Conservation (phyloP, 2,329 filamentous ascomycete genomes). For the Fusarium xyrophilum region DNA sequence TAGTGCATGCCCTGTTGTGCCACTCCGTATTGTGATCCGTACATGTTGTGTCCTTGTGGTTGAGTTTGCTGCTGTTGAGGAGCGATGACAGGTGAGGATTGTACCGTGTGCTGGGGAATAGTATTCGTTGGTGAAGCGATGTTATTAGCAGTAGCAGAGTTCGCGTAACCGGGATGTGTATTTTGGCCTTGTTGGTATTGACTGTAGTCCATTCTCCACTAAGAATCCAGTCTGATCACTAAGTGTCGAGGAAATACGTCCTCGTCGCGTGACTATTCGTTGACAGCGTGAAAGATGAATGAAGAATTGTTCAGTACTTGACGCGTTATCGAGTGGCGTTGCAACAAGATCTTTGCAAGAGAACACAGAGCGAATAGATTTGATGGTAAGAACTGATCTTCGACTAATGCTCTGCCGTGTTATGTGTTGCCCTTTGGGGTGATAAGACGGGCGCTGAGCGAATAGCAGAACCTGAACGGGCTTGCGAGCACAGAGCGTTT, state of each 20-base stretch:
- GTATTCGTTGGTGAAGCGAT: conserved; percentile 78
- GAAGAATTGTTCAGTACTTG: conserved; percentile 6
- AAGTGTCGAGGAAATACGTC: conserved; percentile 40
- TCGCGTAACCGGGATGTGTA: conserved; percentile 70
- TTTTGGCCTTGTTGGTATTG: conserved; percentile 72
- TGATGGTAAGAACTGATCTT: conserved; percentile 36
- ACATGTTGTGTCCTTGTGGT: conserved; percentile 76
- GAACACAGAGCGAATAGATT: conserved; percentile 37
- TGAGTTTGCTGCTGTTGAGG: conserved; percentile 73
- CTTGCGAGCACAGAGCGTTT: conserved; percentile 24
- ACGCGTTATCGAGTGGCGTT: conserved; percentile 19
- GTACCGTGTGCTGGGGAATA: conserved; percentile 70
- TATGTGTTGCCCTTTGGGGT: conserved; percentile 31
- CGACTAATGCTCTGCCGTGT: conserved; percentile 29
- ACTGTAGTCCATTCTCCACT: conserved; percentile 74
- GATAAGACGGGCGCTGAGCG: conserved; percentile 26
- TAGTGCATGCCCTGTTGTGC: conserved; percentile 78
- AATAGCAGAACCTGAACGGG: conserved; percentile 22
- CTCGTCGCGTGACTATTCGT: conserved; percentile 41
- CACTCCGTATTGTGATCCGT: conserved; percentile 79
- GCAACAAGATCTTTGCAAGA: conserved; percentile 12
- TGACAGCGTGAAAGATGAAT: conserved; percentile 18
- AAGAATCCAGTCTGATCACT: conserved; percentile 38
- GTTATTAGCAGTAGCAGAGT: conserved; percentile 60
- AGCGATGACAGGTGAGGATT: conserved; percentile 81